phyloP scores from a whole-genome alignment of 73 alveolate species.

The Diophrys appendiculata region DNA sequence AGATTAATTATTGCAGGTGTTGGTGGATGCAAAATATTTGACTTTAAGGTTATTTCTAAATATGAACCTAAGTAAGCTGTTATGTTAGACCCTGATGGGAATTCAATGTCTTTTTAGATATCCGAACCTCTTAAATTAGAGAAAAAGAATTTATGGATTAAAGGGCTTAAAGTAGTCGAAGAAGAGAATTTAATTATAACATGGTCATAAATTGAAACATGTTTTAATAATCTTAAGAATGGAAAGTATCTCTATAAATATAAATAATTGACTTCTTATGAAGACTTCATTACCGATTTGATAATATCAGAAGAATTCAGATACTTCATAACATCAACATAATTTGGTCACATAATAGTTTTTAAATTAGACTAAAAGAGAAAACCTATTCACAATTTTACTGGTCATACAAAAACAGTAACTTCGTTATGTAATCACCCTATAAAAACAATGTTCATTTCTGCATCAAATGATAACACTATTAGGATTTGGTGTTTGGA shows the following conservation, averaged over 20 bases:
- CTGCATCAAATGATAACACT: constrained; percentile 61
- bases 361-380: constrained; percentile 29
- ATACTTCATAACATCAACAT: constrained; percentile 52
- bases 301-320: constrained; percentile 43
- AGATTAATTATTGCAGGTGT: constrained; percentile 54
- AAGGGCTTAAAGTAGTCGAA: constrained; percentile 54
- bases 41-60: constrained; percentile 40
- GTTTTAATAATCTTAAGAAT: constrained; percentile 44
- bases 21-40: constrained; percentile 59
- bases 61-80: constrained; percentile 66
- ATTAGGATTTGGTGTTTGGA: constrained; percentile 58
- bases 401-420: constrained; percentile 56
- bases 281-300: constrained; percentile 52
- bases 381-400: constrained; percentile 37
- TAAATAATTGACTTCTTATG: constrained; percentile 30
- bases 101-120: constrained; percentile 19
- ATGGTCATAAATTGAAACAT: constrained; percentile 51
- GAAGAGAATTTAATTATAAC: constrained; percentile 46
- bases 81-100: constrained; percentile 61
- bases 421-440: constrained; percentile 53
- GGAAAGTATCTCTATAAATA: constrained; percentile 33
- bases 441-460: constrained; percentile 43
- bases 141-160: constrained; percentile 50
- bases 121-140: constrained; percentile 3
- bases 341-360: constrained; percentile 53